Percentiles rank a stretch among this genome's conserved stretches.
These are phyloP conservation scores for Diaporthe velutina DNA, from an alignment of 2,329 filamentous ascomycete species.

Conservation along the genomic window DNA sequence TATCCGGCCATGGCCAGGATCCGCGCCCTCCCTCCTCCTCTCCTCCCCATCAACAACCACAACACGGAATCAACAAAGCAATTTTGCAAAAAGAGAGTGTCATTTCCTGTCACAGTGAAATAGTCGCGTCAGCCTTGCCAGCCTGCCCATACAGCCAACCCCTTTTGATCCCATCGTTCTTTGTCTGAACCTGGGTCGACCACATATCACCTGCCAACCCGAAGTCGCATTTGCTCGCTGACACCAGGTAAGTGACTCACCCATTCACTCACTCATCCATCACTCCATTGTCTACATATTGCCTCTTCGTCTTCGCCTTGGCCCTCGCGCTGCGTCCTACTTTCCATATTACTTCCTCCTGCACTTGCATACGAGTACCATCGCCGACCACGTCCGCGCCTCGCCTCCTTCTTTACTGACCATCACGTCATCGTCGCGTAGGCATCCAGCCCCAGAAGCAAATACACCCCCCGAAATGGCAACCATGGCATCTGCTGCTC, in stretches of 20 bases:
- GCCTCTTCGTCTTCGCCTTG: conserved; percentile 8
- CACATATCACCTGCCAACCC: conserved; percentile 43
- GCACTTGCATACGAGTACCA: conserved; percentile 43
- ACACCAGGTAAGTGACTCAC: conserved; percentile 53
- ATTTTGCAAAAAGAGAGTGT: conserved; percentile 64
- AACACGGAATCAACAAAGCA: conserved; percentile 55
- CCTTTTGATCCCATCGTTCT: conserved; percentile 50
- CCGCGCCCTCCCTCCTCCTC: conserved; percentile 51
- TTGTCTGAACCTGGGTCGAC: conserved; percentile 47
- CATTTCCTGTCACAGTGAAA: conserved; percentile 72
- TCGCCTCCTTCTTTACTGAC: conserved; percentile 38
- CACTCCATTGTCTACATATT: not conserved
- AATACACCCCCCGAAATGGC: conserved; percentile 65
- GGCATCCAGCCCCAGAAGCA: conserved; percentile 51
- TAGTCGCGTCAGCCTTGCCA: conserved; percentile 68
- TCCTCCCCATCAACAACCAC: conserved; percentile 63
- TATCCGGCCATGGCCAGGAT: conserved; percentile 40
- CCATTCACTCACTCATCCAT: not conserved
- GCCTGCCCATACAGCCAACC: conserved; percentile 48
- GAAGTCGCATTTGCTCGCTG: conserved; percentile 49
- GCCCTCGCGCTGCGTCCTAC: conserved; percentile 35
- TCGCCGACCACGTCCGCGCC: conserved; percentile 26
- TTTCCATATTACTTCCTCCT: conserved; percentile 7
- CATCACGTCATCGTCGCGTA: conserved; percentile 47
- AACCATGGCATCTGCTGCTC: conserved; percentile 75